Evolutionary conservation across 164 flowering plant genomes (phyloP).

Genomic region (grape (Vitis vinifera)): DNA sequence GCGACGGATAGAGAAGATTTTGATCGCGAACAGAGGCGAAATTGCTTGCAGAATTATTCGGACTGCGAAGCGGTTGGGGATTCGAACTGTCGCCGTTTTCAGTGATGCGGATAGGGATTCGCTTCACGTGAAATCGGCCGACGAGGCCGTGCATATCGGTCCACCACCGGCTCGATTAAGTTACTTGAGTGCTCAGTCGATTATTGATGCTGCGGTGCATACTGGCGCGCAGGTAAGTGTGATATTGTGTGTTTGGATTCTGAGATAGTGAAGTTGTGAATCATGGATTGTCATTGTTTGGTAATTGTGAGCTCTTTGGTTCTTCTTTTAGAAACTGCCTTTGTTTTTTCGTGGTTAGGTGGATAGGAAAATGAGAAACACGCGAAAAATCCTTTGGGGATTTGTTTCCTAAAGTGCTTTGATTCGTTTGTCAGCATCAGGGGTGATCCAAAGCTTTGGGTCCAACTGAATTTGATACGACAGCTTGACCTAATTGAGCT

Average conservation of each 20-base stretch:
- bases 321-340: too few relatives aligned
- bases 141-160: conserved; percentile 85
- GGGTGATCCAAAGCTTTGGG: too few relatives aligned
- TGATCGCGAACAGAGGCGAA: conserved; percentile 93
- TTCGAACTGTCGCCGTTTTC: conserved; percentile 86
- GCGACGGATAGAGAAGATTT: conserved; percentile 69
- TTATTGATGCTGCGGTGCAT: conserved; percentile 72
- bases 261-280: neutral
- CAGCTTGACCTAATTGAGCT: too few relatives aligned
- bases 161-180: conserved; percentile 89
- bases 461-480: too few relatives aligned
- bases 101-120: conserved; percentile 87
- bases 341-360: too few relatives aligned
- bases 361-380: too few relatives aligned
- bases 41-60: conserved; percentile 87
- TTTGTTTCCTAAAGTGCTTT: neutral
- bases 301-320: too few relatives aligned
- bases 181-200: conserved; percentile 59
- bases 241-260: neutral
- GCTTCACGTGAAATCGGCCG: conserved; percentile 83
- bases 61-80: conserved; percentile 82
- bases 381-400: neutral
- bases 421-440: too few relatives aligned
- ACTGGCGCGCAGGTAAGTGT: conserved; percentile 82
- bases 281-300: too few relatives aligned